Percentiles rank a stretch among this genome's conserved stretches.
phyloP scores from a whole-genome alignment of 2,329 filamentous ascomycete genomes.

The Karstenula rhodostoma region DNA sequence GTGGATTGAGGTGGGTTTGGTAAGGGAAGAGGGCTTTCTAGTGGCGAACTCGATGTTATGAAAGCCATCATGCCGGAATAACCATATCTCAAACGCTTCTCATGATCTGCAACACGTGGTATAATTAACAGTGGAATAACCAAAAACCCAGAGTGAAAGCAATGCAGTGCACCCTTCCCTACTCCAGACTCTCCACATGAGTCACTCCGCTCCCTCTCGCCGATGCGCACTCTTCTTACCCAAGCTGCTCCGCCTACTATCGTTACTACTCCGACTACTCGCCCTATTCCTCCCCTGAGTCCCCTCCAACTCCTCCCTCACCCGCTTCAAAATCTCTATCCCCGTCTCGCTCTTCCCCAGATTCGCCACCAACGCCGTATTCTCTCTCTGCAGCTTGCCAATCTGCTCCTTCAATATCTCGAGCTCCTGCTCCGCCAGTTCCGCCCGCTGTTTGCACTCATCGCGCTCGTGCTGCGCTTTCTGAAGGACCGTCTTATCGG shows the following conservation, averaged over 20 bases:
- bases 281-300: constrained; percentile 31
- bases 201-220: constrained; percentile 18
- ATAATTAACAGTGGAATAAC: neutral
- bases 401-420: constrained; percentile 60
- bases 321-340: constrained; percentile 40
- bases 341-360: constrained; percentile 53
- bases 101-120: too few species aligned
- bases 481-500: constrained; percentile 59
- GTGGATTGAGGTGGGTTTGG: too few species aligned
- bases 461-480: constrained; percentile 59
- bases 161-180: neutral
- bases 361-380: constrained; percentile 59
- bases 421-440: constrained; percentile 59
- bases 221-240: constrained; percentile 17
- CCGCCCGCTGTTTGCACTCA: constrained; percentile 55
- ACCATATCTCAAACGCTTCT: too few species aligned
- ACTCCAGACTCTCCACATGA: neutral
- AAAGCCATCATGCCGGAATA: too few species aligned
- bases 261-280: constrained; percentile 35
- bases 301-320: constrained; percentile 39
- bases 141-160: neutral
- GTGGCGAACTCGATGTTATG: too few species aligned
- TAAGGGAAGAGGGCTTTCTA: too few species aligned
- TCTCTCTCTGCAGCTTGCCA: constrained; percentile 65
- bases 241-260: constrained; percentile 29